Percentiles rank a stretch among this genome's conserved stretches.
Evolutionary conservation across 306 rosid species (phyloP).

Genomic region (Rubus idaeus): DNA sequence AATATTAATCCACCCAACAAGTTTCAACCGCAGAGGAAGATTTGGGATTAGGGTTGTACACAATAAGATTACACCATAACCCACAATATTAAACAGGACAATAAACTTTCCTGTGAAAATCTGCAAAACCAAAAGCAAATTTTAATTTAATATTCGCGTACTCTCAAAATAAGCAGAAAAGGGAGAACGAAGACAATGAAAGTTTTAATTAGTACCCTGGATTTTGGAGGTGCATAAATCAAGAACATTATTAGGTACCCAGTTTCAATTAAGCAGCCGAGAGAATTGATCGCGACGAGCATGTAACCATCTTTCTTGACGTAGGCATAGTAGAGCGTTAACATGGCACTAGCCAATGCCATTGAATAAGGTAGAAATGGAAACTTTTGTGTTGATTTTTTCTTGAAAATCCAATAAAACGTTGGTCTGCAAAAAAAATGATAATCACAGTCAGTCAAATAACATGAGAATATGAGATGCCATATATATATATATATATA

Average conservation of each 20-base stretch:
- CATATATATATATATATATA: neutral
- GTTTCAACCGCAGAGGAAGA: neutral
- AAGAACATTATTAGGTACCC: slow-evolving; percentile 25
- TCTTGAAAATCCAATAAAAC: slow-evolving; percentile 33
- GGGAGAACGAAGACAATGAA: neutral
- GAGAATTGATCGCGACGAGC: slow-evolving; percentile 33
- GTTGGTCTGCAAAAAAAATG: slow-evolving; percentile 28
- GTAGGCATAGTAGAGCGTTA: slow-evolving; percentile 43
- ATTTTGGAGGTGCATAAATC: slow-evolving; percentile 23
- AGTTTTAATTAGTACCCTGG: slow-evolving; percentile 23
- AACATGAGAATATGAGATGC: neutral
- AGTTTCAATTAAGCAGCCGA: slow-evolving; percentile 31
- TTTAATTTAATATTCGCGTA: neutral
- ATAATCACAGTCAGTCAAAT: neutral
- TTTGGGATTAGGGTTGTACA: slow-evolving; percentile 14
- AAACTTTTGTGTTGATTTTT: slow-evolving; percentile 36
- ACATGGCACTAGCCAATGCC: slow-evolving; percentile 39
- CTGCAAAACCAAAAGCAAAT: slow-evolving; percentile 19
- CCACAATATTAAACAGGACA: slow-evolving; percentile 26
- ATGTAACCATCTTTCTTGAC: slow-evolving; percentile 27
- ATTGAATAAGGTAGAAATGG: slow-evolving; percentile 41
- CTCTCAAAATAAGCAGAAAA: neutral
- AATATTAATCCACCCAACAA: slow-evolving; percentile 41
- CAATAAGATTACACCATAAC: slow-evolving; percentile 28
- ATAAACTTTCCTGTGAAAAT: slow-evolving; percentile 29